Evolutionary conservation across 2,329 filamentous ascomycete species (phyloP).

Genomic region (Trichoderma citrinoviride): DNA sequence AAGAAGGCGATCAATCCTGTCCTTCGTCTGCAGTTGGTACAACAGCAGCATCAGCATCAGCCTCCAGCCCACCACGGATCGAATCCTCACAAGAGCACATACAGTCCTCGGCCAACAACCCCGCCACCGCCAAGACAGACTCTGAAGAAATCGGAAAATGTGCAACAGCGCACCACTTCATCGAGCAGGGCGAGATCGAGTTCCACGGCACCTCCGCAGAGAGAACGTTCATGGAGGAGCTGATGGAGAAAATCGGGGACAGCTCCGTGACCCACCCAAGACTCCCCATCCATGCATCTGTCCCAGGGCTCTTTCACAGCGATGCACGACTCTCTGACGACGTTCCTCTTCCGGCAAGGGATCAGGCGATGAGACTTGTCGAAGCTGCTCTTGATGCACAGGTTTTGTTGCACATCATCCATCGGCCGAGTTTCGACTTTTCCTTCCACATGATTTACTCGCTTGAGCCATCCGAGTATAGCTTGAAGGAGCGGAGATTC

Average conservation of each 20-base stretch:
- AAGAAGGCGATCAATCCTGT: neutral
- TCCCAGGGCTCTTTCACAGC: neutral
- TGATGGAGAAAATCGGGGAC: neutral
- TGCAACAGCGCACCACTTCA: neutral
- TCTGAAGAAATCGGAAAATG: neutral
- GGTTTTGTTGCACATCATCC: neutral
- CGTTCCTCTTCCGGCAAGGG: neutral
- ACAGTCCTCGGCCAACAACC: neutral
- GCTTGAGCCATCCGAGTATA: neutral
- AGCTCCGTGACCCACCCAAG: neutral
- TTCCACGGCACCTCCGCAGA: conserved; percentile 1
- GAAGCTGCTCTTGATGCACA: neutral
- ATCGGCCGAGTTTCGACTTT: conserved; percentile 6
- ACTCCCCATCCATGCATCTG: neutral
- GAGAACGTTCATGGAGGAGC: conserved; percentile 1
- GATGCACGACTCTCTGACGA: neutral
- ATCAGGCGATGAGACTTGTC: neutral
- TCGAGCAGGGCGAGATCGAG: conserved; percentile 1
- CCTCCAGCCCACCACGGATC: neutral
- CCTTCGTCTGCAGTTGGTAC: neutral
- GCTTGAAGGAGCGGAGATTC: neutral
- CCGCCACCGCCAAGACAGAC: neutral
- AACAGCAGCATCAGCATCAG: neutral
- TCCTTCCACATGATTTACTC: neutral
- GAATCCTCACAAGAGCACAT: neutral